Conservation (phyloP, 352 stramenopile species). For the Ophiocytium majus region DNA sequence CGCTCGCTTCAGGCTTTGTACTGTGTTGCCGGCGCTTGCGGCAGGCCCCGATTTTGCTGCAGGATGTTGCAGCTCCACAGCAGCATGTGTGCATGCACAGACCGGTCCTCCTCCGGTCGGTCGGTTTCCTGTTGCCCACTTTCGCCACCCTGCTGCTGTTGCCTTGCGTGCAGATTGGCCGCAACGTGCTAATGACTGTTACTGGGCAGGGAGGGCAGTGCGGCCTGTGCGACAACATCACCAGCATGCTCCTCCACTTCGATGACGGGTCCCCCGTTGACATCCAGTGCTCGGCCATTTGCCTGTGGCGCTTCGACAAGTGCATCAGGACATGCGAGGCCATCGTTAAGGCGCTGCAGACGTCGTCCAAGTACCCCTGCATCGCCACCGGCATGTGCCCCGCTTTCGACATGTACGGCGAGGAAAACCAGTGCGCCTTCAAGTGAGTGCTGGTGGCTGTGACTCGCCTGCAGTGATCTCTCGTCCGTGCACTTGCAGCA, state of each 20-base stretch:
- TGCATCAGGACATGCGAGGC: neutral
- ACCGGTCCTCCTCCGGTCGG: too few relatives aligned
- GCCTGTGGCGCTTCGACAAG: neutral
- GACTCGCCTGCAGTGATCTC: too few relatives aligned
- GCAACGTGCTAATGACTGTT: neutral
- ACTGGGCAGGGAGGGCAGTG: neutral
- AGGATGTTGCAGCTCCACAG: too few relatives aligned
- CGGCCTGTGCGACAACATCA: neutral
- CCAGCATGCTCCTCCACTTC: neutral
- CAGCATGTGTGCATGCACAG: too few relatives aligned
- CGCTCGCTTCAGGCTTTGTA: too few relatives aligned
- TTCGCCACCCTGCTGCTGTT: too few relatives aligned
- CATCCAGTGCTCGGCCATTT: neutral
- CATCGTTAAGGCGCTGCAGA: neutral
- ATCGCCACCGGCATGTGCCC: neutral
- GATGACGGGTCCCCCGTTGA: neutral
- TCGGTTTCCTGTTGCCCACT: too few relatives aligned
- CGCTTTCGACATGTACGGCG: neutral
- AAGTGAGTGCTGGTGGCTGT: too few relatives aligned
- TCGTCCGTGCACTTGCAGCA: too few relatives aligned
- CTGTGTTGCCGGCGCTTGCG: too few relatives aligned
- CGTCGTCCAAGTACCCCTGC: neutral
- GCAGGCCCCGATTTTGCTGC: too few relatives aligned
- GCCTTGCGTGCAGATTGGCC: neutral
- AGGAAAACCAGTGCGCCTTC: neutral